Conservation (phyloP, 345 rosid genomes). For the Gossypium thurberi region DNA sequence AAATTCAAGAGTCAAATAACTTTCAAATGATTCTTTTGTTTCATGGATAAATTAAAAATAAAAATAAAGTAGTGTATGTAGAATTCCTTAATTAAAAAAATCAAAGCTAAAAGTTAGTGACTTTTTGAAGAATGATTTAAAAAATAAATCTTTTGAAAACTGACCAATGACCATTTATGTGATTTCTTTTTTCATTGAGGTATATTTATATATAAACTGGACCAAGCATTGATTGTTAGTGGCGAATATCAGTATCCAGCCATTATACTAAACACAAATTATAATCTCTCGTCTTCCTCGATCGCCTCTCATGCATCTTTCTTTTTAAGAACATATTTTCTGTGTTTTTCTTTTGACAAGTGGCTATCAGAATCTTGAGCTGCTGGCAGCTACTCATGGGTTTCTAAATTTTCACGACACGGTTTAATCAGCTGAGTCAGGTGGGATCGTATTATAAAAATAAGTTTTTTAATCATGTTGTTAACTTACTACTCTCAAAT, state of each 20-base stretch:
- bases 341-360: neutral
- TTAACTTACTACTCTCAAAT: too few species aligned
- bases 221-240: conserved; percentile 6
- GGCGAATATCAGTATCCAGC: conserved; percentile 7
- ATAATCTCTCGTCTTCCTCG: neutral
- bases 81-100: neutral
- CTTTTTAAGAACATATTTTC: neutral
- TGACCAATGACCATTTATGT: neutral
- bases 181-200: neutral
- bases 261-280: neutral
- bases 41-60: neutral
- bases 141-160: neutral
- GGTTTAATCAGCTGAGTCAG: too few species aligned
- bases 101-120: neutral
- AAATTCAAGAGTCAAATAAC: neutral
- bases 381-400: neutral
- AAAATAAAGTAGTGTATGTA: neutral
- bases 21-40: neutral
- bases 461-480: too few species aligned
- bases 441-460: too few species aligned
- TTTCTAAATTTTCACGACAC: too few species aligned
- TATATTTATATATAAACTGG: neutral
- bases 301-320: neutral
- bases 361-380: conserved; percentile 4
- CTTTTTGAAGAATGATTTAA: neutral